These are phyloP conservation scores for Arabidopsis hybrid DNA, from an alignment of 441 rosid genomes.

Conservation along the genomic window DNA sequence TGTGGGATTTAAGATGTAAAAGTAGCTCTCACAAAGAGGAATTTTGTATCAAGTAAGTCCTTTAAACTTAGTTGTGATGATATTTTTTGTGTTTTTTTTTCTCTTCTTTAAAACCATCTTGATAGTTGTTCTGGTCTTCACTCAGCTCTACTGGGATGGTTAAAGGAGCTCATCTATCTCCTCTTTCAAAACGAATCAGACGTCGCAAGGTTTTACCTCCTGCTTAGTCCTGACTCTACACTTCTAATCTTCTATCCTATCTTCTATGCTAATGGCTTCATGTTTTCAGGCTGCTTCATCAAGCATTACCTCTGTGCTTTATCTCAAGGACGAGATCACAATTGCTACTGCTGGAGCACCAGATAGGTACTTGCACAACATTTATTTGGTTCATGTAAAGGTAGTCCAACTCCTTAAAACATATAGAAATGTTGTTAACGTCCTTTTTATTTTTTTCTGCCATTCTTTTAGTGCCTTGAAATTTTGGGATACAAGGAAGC, in stretches of 20 bases:
- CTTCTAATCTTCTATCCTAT: slow-evolving; percentile 3
- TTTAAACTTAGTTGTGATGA: not conserved
- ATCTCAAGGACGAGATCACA: slow-evolving; percentile 80
- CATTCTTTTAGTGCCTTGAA: slow-evolving; percentile 66
- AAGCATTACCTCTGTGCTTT: slow-evolving; percentile 90
- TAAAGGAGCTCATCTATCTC: slow-evolving; percentile 77
- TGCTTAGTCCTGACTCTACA: slow-evolving; percentile 29
- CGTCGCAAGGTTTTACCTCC: slow-evolving; percentile 61
- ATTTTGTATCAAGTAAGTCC: slow-evolving; percentile 54
- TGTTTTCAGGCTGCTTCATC: slow-evolving; percentile 72
- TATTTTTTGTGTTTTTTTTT: not conserved
- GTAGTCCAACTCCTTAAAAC: not conserved
- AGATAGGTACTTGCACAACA: slow-evolving; percentile 62
- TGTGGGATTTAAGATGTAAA: slow-evolving; percentile 92
- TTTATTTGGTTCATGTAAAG: not conserved
- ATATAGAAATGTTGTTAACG: slow-evolving; percentile 18
- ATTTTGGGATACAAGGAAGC: slow-evolving; percentile 90
- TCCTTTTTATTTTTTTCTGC: slow-evolving; percentile 14
- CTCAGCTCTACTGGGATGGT: slow-evolving; percentile 70
- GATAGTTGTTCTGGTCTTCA: slow-evolving; percentile 13
- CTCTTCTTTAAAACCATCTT: slow-evolving; percentile 3
- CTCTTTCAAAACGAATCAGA: slow-evolving; percentile 66
- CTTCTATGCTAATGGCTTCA: slow-evolving; percentile 30
- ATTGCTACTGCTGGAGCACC: slow-evolving; percentile 92
- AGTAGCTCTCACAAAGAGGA: slow-evolving; percentile 50